Evolutionary conservation across 495 filamentous ascomycete genomes (phyloP).

Genomic region (Annulohypoxylon stygium): DNA sequence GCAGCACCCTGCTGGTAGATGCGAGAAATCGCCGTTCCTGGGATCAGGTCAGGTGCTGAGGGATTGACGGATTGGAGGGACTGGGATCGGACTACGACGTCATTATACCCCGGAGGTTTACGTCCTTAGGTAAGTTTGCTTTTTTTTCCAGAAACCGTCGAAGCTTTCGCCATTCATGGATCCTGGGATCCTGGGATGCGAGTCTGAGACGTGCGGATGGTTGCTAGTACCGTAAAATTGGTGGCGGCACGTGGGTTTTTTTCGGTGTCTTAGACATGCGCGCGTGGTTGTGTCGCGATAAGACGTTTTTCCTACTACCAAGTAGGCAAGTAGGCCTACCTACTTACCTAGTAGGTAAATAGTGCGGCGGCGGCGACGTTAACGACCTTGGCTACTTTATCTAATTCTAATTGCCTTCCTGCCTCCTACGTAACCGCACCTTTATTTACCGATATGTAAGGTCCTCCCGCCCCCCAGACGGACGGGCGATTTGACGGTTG

Average conservation of each 20-base stretch:
- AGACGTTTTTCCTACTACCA: neutral
- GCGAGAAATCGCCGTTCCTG: neutral
- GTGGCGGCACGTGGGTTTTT: neutral
- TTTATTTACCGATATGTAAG: neutral
- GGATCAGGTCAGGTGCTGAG: neutral
- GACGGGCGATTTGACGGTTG: neutral
- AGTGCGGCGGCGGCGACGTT: neutral
- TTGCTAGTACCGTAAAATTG: neutral
- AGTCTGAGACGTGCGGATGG: neutral
- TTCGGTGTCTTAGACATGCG: constrained; percentile 2
- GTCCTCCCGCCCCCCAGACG: neutral
- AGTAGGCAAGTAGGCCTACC: neutral
- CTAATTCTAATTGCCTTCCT: neutral
- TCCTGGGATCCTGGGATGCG: neutral
- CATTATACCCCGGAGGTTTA: constrained; percentile 1
- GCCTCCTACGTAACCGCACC: neutral
- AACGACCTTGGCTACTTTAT: neutral
- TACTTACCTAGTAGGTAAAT: no score
- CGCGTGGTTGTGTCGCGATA: neutral
- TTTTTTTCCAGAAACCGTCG: neutral
- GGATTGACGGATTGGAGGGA: neutral
- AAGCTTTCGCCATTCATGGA: neutral
- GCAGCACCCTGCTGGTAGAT: neutral
- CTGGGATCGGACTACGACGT: neutral
- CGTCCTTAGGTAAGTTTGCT: neutral